These are phyloP conservation scores for Fusarium sp. DNA, from an alignment of 2,329 filamentous ascomycete species.

Conservation along the genomic window DNA sequence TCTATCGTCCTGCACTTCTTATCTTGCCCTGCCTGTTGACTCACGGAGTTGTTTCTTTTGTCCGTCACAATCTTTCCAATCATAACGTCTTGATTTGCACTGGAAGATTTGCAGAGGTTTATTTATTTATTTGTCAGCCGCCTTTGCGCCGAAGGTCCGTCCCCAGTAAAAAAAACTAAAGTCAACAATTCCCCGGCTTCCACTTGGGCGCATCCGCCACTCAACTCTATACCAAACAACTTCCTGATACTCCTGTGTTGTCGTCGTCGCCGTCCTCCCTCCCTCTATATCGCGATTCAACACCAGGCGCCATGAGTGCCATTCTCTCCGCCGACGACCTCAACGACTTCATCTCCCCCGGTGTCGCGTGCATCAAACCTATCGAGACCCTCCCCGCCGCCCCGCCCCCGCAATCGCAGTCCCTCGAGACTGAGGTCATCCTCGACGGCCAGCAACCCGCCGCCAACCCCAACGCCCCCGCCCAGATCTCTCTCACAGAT, in stretches of 20 bases:
- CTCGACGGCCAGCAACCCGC: conserved; percentile 82
- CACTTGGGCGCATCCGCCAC: conserved; percentile 15
- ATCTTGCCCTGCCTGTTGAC: background rate
- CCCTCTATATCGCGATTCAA: background rate
- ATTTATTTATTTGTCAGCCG: conserved; percentile 46
- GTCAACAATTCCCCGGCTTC: conserved; percentile 8
- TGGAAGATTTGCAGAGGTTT: conserved; percentile 22
- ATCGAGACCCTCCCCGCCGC: conserved; percentile 87
- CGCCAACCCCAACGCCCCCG: conserved; percentile 72
- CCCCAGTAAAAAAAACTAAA: conserved; percentile 18
- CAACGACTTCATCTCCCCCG: conserved; percentile 98
- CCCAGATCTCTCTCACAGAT: conserved; percentile 95
- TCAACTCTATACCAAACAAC: conserved; percentile 21
- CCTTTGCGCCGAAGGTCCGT: conserved; percentile 10
- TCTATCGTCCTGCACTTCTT: conserved; percentile 7
- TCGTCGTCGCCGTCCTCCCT: background rate
- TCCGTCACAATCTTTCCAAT: background rate
- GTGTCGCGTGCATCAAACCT: conserved; percentile 98
- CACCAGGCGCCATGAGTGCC: conserved; percentile 79
- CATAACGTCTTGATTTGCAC: background rate
- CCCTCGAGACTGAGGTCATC: conserved; percentile 83
- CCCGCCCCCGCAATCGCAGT: conserved; percentile 45
- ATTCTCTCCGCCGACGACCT: conserved; percentile 97
- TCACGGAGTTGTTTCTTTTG: background rate
- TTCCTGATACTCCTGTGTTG: conserved; percentile 6